Percentiles rank a stretch among this genome's conserved stretches.
Evolutionary conservation across 2,329 filamentous ascomycete species (phyloP).

Genomic region (Penicillium sp.): DNA sequence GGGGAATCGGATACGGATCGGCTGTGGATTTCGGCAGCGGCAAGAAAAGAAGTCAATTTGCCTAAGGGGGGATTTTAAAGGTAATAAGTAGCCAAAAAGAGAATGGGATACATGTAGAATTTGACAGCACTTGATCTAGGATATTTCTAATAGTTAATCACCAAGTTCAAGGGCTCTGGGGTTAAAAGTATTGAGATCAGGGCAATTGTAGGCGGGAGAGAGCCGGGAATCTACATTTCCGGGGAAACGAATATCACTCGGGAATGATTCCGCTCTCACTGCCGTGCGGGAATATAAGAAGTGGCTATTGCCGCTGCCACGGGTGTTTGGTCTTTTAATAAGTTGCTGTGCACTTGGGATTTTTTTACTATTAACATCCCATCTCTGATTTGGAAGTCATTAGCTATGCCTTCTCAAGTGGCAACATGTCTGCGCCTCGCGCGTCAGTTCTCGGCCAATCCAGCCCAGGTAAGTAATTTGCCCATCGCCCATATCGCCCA

Average conservation of each 20-base stretch:
- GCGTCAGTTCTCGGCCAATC: conserved; percentile 37
- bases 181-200: not conserved
- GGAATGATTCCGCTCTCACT: conserved; percentile 12
- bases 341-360: not conserved
- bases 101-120: not conserved
- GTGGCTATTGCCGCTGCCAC: conserved; percentile 2
- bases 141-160: not conserved
- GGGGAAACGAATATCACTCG: conserved; percentile 16
- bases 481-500: not conserved
- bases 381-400: not conserved
- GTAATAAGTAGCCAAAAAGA: conserved; percentile 1
- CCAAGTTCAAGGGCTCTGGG: not conserved
- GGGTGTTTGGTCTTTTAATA: not conserved
- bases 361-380: not conserved
- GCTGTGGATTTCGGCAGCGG: conserved; percentile 17
- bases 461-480: conserved; percentile 33
- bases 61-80: not conserved
- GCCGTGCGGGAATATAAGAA: conserved; percentile 17
- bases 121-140: not conserved
- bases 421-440: conserved; percentile 39
- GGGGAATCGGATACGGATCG: conserved; percentile 26
- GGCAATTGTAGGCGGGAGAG: conserved; percentile 1
- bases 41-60: not conserved
- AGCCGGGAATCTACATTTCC: conserved; percentile 9
- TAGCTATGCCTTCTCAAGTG: conserved; percentile 39